These are phyloP conservation scores for Xanthoconium purpureum DNA, from an alignment of 768 basidiomycete species.

Conservation along the genomic window DNA sequence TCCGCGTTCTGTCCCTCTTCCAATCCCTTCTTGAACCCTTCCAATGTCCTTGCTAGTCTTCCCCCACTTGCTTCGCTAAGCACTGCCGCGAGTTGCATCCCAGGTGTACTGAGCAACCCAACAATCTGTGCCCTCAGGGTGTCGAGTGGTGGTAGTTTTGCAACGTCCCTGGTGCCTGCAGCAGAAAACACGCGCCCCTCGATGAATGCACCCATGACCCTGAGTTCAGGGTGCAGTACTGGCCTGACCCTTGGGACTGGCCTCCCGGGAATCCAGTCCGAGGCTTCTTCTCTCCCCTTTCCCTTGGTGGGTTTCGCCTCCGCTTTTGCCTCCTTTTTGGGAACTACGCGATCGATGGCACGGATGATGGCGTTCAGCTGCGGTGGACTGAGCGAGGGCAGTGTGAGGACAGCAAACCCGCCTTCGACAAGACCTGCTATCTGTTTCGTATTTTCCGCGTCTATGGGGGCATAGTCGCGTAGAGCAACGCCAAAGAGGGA, in stretches of 20 bases:
- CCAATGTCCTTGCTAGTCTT: slow-evolving; percentile 64
- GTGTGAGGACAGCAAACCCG: slow-evolving; percentile 60
- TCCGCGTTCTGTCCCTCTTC: slow-evolving; percentile 43
- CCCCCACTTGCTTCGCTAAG: slow-evolving; percentile 69
- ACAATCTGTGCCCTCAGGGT: slow-evolving; percentile 80
- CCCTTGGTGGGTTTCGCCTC: slow-evolving; percentile 40
- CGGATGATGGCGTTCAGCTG: slow-evolving; percentile 65
- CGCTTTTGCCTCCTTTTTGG: slow-evolving; percentile 47
- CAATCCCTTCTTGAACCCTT: slow-evolving; percentile 68
- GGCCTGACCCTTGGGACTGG: slow-evolving; percentile 59
- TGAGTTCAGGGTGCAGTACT: slow-evolving; percentile 60
- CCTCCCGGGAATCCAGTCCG: slow-evolving; percentile 62
- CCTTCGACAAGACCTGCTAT: slow-evolving; percentile 60
- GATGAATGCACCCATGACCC: slow-evolving; percentile 73
- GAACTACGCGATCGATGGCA: slow-evolving; percentile 63
- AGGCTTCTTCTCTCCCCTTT: slow-evolving; percentile 58
- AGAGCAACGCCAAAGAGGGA: slow-evolving; percentile 78
- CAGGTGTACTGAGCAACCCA: slow-evolving; percentile 75
- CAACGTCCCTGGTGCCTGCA: slow-evolving; percentile 56
- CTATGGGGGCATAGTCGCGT: slow-evolving; percentile 54
- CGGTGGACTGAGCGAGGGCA: slow-evolving; percentile 69
- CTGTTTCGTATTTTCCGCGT: slow-evolving; percentile 43
- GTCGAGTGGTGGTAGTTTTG: slow-evolving; percentile 74
- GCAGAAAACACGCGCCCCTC: slow-evolving; percentile 70
- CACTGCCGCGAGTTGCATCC: slow-evolving; percentile 67